phyloP scores from a whole-genome alignment of 208 protist species.

The Acanthamoeba sp. region DNA sequence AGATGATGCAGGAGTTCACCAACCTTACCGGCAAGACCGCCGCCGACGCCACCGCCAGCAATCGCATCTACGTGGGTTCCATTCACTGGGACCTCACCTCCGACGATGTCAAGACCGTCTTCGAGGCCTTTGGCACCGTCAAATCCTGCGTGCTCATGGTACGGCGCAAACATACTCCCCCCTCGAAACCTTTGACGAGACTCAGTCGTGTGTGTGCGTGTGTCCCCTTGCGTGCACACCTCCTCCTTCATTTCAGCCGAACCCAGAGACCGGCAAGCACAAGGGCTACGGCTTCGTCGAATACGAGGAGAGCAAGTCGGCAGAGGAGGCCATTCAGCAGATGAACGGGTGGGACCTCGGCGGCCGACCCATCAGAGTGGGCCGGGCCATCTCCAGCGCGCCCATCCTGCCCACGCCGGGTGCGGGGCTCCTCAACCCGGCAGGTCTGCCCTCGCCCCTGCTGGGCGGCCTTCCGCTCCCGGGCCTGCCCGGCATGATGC shows the following conservation, averaged over 20 bases:
- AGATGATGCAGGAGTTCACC: constrained; percentile 54
- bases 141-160: constrained; percentile 72
- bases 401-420: constrained; percentile 34
- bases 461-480: not conserved
- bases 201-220: not conserved
- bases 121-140: constrained; percentile 58
- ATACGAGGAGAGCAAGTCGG: constrained; percentile 52
- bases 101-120: constrained; percentile 44
- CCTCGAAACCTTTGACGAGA: not conserved
- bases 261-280: constrained; percentile 73
- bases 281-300: constrained; percentile 75
- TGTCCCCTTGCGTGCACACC: not conserved
- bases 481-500: not conserved
- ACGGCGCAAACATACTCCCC: not conserved
- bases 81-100: constrained; percentile 71
- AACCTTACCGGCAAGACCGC: not conserved
- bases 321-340: constrained; percentile 66
- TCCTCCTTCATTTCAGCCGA: constrained; percentile 31
- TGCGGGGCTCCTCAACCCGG: not conserved
- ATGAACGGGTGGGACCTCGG: constrained; percentile 72
- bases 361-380: constrained; percentile 45
- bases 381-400: constrained; percentile 42
- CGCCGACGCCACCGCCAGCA: not conserved
- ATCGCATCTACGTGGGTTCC: constrained; percentile 75
- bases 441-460: not conserved